Conservation (phyloP, 2,329 filamentous ascomycete species). For the Nigrospora oryzae region DNA sequence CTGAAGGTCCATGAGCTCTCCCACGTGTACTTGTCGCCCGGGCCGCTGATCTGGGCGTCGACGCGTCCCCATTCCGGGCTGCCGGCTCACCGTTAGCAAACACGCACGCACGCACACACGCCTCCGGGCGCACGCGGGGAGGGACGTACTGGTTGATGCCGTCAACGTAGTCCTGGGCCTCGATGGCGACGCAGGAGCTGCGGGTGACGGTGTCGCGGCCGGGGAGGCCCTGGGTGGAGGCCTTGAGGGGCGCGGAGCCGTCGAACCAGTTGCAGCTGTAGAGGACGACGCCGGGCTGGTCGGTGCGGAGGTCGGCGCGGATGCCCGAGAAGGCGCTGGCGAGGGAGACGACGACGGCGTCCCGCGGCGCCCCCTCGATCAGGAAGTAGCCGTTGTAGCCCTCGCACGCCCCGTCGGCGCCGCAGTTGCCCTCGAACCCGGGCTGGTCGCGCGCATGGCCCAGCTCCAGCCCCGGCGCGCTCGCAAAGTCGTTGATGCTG, state of each 20-base stretch:
- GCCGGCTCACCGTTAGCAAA: background rate
- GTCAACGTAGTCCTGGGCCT: conserved; percentile 71
- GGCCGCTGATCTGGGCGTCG: conserved; percentile 29
- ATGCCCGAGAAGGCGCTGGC: conserved; percentile 59
- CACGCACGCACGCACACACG: background rate
- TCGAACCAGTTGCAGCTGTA: conserved; percentile 58
- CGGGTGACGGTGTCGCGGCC: conserved; percentile 36
- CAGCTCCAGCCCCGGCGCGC: conserved; percentile 46
- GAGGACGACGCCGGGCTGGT: conserved; percentile 63
- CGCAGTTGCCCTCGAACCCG: conserved; percentile 54
- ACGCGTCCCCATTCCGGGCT: conserved; percentile 36
- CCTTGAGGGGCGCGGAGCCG: conserved; percentile 42
- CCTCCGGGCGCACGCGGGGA: too few relatives aligned
- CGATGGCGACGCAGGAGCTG: conserved; percentile 66
- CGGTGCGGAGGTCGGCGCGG: conserved; percentile 59
- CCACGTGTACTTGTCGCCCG: conserved; percentile 31
- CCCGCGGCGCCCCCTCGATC: conserved; percentile 29
- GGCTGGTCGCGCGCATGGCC: conserved; percentile 50
- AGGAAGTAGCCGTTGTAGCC: conserved; percentile 61
- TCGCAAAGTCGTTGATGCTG: conserved; percentile 60
- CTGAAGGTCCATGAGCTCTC: conserved; percentile 36
- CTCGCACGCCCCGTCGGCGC: conserved; percentile 52
- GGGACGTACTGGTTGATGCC: conserved; percentile 58
- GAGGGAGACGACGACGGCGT: conserved; percentile 41
- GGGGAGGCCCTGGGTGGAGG: conserved; percentile 44